These are phyloP conservation scores for Candida silvicultrix DNA, from an alignment of 805 yeast genomes.

Conservation along the genomic window DNA sequence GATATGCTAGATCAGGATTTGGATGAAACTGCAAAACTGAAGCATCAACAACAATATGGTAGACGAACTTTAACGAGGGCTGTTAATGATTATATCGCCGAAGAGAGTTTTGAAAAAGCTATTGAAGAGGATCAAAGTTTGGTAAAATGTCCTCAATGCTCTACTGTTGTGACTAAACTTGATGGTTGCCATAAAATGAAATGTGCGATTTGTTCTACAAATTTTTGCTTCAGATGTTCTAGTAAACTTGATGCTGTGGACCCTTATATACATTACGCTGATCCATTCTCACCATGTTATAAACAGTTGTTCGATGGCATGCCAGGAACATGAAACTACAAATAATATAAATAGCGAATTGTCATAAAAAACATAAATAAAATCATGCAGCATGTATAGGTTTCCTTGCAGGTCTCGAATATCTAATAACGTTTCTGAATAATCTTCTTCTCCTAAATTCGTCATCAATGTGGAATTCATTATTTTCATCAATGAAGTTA, in stretches of 20 bases:
- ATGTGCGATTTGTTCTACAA: constrained; percentile 40
- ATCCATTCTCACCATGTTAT: constrained; percentile 37
- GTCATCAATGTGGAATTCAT: constrained; percentile 45
- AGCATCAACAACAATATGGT: constrained; percentile 39
- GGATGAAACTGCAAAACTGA: constrained; percentile 27
- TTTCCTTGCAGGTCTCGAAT: constrained; percentile 31
- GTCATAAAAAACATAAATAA: neutral
- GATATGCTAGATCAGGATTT: constrained; percentile 13
- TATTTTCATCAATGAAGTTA: constrained; percentile 25
- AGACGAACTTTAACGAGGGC: constrained; percentile 33
- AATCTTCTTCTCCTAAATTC: constrained; percentile 55
- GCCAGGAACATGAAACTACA: constrained; percentile 19
- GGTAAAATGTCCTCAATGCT: constrained; percentile 48
- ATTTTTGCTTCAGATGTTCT: constrained; percentile 55
- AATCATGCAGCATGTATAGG: constrained; percentile 15
- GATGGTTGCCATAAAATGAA: constrained; percentile 66
- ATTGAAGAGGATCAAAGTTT: constrained; percentile 35
- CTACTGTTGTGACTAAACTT: constrained; percentile 39
- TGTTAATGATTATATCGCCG: constrained; percentile 40
- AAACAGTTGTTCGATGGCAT: constrained; percentile 48
- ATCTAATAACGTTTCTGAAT: constrained; percentile 44
- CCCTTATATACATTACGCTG: constrained; percentile 48
- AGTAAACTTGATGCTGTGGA: constrained; percentile 28
- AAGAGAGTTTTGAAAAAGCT: constrained; percentile 37
- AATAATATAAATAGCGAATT: neutral